Percentiles rank a stretch among this genome's conserved stretches.
Evolutionary conservation across 352 stramenopile species (phyloP).

Genomic region (Pelagophyceae sp.): DNA sequence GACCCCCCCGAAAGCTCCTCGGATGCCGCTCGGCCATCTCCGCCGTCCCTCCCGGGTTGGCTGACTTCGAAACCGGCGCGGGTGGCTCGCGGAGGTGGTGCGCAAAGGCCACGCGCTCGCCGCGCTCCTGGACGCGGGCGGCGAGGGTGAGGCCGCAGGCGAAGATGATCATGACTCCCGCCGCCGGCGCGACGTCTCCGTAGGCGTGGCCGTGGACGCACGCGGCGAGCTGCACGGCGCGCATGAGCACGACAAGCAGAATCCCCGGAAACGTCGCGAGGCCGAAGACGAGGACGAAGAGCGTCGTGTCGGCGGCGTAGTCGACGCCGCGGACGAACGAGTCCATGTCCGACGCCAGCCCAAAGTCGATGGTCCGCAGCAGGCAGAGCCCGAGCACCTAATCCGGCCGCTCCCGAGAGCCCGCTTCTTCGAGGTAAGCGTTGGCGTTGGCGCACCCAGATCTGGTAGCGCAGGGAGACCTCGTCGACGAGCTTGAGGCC

Average conservation of each 20-base stretch:
- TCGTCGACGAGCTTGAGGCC: background rate
- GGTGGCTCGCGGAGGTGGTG: background rate
- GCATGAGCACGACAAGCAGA: background rate
- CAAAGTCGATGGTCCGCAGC: background rate
- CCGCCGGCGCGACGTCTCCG: background rate
- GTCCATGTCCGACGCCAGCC: background rate
- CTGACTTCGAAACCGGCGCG: background rate
- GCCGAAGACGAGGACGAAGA: background rate
- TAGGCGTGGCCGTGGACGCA: background rate
- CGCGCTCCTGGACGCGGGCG: background rate
- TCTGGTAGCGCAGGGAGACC: background rate
- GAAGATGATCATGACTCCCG: background rate
- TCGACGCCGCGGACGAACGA: background rate
- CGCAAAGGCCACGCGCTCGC: background rate
- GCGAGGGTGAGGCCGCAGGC: background rate
- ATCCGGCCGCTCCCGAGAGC: no score
- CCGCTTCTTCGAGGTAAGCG: no score
- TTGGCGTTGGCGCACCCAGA: background rate
- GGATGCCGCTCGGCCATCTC: background rate
- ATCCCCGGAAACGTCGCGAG: no score
- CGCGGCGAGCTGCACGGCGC: background rate
- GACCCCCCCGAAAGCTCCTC: no score
- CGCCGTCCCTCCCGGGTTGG: background rate
- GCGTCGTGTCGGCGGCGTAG: background rate
- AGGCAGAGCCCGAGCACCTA: background rate